These are phyloP conservation scores for Austropuccinia psidii DNA, from an alignment of 1,284 basidiomycete species.

Conservation along the genomic window DNA sequence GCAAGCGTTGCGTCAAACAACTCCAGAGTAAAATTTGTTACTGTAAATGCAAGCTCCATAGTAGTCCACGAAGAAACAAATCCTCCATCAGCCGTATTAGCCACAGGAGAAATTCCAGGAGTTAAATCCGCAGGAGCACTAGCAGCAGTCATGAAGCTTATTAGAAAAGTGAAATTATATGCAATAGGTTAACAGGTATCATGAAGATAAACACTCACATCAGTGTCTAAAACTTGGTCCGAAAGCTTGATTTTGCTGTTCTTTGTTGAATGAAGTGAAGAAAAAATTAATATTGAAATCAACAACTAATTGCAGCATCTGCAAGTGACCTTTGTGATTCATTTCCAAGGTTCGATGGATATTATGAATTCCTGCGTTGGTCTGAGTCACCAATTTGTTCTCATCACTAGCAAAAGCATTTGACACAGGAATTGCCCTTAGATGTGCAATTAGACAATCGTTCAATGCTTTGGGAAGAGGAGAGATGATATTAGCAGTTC, in stretches of 20 bases:
- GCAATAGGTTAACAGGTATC: no score
- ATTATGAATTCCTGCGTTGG: slow-evolving; percentile 71
- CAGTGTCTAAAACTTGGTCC: no score
- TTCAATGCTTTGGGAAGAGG: slow-evolving; percentile 63
- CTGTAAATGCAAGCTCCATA: slow-evolving; percentile 67
- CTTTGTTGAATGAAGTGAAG: slow-evolving; percentile 59
- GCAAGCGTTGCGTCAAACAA: slow-evolving; percentile 70
- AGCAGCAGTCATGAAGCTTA: no score
- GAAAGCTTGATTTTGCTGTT: no score
- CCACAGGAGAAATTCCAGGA: no score
- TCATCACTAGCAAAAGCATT: slow-evolving; percentile 64
- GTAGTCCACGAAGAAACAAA: slow-evolving; percentile 57
- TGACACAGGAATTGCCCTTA: slow-evolving; percentile 79
- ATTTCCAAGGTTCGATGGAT: slow-evolving; percentile 73
- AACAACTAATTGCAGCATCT: slow-evolving; percentile 74
- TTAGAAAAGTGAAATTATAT: no score
- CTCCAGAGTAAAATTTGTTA: slow-evolving; percentile 75
- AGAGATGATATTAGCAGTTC: slow-evolving; percentile 86
- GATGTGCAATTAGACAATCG: slow-evolving; percentile 69
- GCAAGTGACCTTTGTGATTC: slow-evolving; percentile 52
- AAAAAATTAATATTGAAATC: slow-evolving; percentile 74
- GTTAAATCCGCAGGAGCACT: no score
- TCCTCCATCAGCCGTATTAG: slow-evolving; percentile 53
- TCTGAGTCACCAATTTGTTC: slow-evolving; percentile 54
- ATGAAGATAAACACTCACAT: no score